Conservation (phyloP, 345 rosid species). For the Pseudoturritis turrita region DNA sequence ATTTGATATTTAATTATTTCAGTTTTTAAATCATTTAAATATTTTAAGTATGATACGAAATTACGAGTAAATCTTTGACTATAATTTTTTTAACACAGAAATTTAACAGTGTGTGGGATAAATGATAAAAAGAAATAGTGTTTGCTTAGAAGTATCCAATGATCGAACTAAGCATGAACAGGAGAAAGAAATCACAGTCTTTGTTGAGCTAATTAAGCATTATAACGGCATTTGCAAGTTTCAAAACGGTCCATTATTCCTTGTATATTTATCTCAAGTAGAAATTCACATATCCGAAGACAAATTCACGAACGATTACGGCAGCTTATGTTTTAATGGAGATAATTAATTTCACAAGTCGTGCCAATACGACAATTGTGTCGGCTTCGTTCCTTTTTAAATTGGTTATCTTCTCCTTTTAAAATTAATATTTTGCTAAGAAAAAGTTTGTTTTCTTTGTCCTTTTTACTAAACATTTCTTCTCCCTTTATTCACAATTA, state of each 20-base stretch:
- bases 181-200: neutral
- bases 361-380: conserved; percentile 16
- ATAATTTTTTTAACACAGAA: no score
- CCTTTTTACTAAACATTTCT: neutral
- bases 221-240: no score
- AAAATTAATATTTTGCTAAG: neutral
- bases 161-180: no score
- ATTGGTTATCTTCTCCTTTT: conserved; percentile 2
- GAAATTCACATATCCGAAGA: neutral
- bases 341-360: neutral
- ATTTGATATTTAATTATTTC: no score
- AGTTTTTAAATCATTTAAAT: no score
- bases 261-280: neutral
- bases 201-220: no score
- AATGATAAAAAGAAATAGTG: no score
- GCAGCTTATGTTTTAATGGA: neutral
- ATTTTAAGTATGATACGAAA: no score
- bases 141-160: neutral
- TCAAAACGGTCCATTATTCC: neutral
- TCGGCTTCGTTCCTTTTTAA: conserved; percentile 4
- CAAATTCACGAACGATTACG: neutral
- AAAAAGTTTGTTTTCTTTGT: neutral
- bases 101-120: no score
- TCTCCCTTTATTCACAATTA: neutral
- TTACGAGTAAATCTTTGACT: no score